phyloP scores from a whole-genome alignment of 345 rosid genomes.

The Stellera chamaejasme region DNA sequence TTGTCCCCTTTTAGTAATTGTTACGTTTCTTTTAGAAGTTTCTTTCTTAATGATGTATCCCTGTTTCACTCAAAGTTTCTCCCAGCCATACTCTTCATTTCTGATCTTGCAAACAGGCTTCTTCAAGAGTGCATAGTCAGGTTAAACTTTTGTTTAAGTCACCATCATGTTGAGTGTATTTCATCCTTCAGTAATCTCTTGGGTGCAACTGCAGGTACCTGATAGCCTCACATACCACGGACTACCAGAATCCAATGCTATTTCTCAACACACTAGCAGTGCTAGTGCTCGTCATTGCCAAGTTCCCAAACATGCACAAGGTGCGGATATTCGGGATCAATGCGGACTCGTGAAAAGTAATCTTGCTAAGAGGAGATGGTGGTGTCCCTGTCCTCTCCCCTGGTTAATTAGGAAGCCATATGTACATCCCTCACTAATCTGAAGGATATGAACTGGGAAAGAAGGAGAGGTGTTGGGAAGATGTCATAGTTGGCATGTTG shows the following conservation, averaged over 20 bases:
- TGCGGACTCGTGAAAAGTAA: conserved; percentile 42
- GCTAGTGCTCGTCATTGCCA: conserved; percentile 79
- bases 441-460: conserved; percentile 25
- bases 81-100: too few species aligned
- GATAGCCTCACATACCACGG: conserved; percentile 97
- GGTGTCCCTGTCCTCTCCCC: conserved; percentile 3
- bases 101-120: too few species aligned
- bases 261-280: conserved; percentile 87
- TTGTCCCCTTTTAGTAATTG: too few species aligned
- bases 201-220: conserved; percentile 45
- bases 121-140: too few species aligned
- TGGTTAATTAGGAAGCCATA: conserved; percentile 8
- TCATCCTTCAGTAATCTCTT: neutral
- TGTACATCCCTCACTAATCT: conserved; percentile 12
- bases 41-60: too few species aligned
- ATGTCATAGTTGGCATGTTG: conserved; percentile 10
- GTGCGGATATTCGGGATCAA: conserved; percentile 99
- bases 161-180: neutral
- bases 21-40: too few species aligned
- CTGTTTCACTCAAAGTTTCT: too few species aligned
- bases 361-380: conserved; percentile 1
- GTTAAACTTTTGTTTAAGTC: neutral
- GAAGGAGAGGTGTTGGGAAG: conserved; percentile 18
- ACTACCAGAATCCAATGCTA: conserved; percentile 88
- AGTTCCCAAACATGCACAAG: conserved; percentile 99